phyloP scores from a whole-genome alignment of 352 stramenopile species.

The Thalassiosira mediterranea region DNA sequence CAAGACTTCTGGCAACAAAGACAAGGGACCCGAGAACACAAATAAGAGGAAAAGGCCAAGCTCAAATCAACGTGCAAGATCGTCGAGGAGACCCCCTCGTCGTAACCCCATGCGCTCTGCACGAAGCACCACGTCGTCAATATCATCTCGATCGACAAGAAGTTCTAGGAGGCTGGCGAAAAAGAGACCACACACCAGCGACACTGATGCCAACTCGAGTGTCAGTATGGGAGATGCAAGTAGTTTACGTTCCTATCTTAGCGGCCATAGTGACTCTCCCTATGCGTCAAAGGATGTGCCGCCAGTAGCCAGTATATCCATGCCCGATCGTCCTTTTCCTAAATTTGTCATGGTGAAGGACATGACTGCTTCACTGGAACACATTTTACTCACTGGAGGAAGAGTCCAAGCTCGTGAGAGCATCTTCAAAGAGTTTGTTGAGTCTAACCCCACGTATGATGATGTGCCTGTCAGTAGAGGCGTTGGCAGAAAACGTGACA shows the following conservation, averaged over 20 bases:
- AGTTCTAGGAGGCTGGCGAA: too few relatives aligned
- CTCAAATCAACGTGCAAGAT: constrained; percentile 6
- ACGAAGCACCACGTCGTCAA: constrained; percentile 6
- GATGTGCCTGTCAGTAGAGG: too few relatives aligned
- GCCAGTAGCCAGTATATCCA: neutral
- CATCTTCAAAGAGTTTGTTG: constrained; percentile 22
- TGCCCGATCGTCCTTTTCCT: neutral
- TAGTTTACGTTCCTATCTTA: too few relatives aligned
- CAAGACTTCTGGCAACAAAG: neutral
- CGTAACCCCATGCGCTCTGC: constrained; percentile 4
- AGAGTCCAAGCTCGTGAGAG: constrained; percentile 14
- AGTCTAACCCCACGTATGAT: neutral
- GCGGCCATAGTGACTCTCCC: too few relatives aligned
- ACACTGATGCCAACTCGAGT: too few relatives aligned
- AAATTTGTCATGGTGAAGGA: constrained; percentile 11
- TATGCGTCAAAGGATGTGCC: neutral
- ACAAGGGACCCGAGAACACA: neutral
- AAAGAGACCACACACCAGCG: too few relatives aligned
- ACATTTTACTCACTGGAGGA: constrained; percentile 29
- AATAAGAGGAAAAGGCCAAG: neutral
- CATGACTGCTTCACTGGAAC: constrained; percentile 21
- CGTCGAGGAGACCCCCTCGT: neutral
- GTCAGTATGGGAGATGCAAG: neutral
- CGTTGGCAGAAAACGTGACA: too few relatives aligned
- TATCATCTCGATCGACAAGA: constrained; percentile 11